Percentiles rank a stretch among this genome's conserved stretches.
These are phyloP conservation scores for Vigna mungo DNA, from an alignment of 306 rosid species.

Conservation along the genomic window DNA sequence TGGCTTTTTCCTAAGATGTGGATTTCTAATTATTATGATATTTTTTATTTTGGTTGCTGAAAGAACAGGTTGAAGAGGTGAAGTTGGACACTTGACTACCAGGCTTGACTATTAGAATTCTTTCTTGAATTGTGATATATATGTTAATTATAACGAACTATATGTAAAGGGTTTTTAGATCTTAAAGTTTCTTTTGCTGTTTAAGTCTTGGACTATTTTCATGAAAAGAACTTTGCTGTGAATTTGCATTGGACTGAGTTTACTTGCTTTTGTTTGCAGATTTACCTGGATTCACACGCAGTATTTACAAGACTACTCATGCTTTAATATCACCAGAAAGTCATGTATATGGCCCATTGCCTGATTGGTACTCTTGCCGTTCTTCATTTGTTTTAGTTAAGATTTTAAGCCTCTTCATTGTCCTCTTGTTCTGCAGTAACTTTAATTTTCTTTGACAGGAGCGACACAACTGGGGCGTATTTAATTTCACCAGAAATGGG, in stretches of 20 bases:
- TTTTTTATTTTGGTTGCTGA: slow-evolving; percentile 22
- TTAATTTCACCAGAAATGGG: slow-evolving; percentile 83
- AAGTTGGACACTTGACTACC: slow-evolving; percentile 18
- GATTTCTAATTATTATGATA: slow-evolving; percentile 7
- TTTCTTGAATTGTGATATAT: slow-evolving; percentile 10
- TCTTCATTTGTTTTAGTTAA: slow-evolving; percentile 36
- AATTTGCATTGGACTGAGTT: slow-evolving; percentile 36
- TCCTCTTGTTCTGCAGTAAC: slow-evolving; percentile 36
- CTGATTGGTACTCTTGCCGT: slow-evolving; percentile 69
- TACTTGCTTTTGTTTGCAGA: slow-evolving; percentile 57
- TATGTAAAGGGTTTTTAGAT: not conserved
- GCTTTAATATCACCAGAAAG: slow-evolving; percentile 94
- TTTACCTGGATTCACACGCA: slow-evolving; percentile 97
- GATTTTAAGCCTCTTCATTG: slow-evolving; percentile 34
- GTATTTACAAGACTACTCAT: slow-evolving; percentile 82
- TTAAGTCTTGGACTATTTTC: slow-evolving; percentile 19
- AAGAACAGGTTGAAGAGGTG: slow-evolving; percentile 19
- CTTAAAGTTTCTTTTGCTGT: slow-evolving; percentile 22
- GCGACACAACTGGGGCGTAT: slow-evolving; percentile 75
- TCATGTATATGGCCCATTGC: slow-evolving; percentile 88
- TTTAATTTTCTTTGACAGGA: slow-evolving; percentile 62
- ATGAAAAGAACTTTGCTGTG: not conserved
- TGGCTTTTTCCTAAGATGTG: slow-evolving; percentile 1
- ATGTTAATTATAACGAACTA: not conserved
- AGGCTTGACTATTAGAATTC: slow-evolving; percentile 26